phyloP scores from a whole-genome alignment of 2,329 filamentous ascomycete species.

The Exophiala aquamarina region DNA sequence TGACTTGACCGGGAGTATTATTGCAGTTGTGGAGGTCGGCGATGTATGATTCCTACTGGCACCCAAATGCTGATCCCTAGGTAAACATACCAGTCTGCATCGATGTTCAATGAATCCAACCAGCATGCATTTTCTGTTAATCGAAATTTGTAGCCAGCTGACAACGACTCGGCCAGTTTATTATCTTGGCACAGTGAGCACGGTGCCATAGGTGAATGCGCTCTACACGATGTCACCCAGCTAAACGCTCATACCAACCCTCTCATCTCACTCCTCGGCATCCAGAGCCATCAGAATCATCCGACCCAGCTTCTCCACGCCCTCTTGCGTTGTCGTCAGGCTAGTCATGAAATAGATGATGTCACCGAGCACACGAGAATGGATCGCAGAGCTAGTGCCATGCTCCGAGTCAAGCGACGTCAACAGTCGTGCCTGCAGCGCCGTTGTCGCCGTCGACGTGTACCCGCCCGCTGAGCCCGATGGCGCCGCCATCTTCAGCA shows the following conservation, averaged over 20 bases:
- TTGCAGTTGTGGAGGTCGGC: no score
- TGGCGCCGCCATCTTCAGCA: conserved; percentile 57
- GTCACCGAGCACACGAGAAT: conserved; percentile 61
- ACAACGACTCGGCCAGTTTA: no score
- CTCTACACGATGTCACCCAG: background rate
- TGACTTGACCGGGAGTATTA: no score
- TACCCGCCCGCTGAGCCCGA: conserved; percentile 46
- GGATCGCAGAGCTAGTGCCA: conserved; percentile 51
- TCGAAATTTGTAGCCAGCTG: no score
- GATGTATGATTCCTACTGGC: no score
- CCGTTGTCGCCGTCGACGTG: conserved; percentile 55
- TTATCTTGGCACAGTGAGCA: no score
- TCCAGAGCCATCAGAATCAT: conserved; percentile 25
- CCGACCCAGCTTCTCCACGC: conserved; percentile 20
- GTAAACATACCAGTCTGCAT: no score
- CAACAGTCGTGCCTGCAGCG: conserved; percentile 50
- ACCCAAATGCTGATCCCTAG: no score
- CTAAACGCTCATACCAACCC: background rate
- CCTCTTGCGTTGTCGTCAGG: conserved; percentile 46
- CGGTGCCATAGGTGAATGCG: background rate
- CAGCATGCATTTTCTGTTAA: no score
- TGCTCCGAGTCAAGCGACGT: conserved; percentile 37
- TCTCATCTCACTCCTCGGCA: conserved; percentile 4
- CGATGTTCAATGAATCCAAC: no score
- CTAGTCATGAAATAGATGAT: conserved; percentile 63